Base-by-base conservation (phyloP, 371 early-diverging fungal species). In the Saksenaea oblongispora region DNA sequence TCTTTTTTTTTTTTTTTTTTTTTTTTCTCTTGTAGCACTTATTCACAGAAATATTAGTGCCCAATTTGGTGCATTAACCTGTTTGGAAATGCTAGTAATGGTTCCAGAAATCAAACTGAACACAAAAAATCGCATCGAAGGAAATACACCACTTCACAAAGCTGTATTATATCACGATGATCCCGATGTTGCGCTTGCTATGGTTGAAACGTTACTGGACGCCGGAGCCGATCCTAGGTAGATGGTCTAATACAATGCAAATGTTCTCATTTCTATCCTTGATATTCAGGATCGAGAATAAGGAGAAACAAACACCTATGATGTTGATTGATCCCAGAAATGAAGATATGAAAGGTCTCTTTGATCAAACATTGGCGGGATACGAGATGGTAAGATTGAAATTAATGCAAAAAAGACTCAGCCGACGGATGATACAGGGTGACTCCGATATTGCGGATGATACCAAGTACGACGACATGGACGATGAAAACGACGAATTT, bases 91-190 rank as follows among this genome's bases (percentile, higher is more conserved):
- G 14, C 59, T 90, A 17, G 63, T 79, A 17, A 70, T 64, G 13
- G 68, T 71, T 5, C 75, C 73, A 8, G 80, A 73, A 10, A 82
- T 89, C 31, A 61, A 87, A 15, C 26, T 63, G 34, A 85, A 89
- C 61, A 58, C 65, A 13, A 67, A 72, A 47, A 84, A 89, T 65
- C 64, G 67, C 10, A 58, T 79, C 34, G 82, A 84, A 53, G 78
- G 79, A 35, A 78, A 89, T 44, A 88, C 91, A 9, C 87, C 91
- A 14, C 74, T 90, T 5, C 89, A 89, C 70, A 76, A 84, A 37
- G 91, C 88, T 24, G 84, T 85, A 26, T 72, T 67, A 39, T 84
- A 85, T 58, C 53, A 68, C 8, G 86, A 84, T 18, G 82, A 81
- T 60, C 74, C 79, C 0, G 84, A 83, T 24, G 63, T 69, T 13